Evolutionary conservation across 805 yeast genomes (phyloP), one percentile per base, ranked within the genome.

Genomic region (Wickerhamomyces tratensis): DNA sequence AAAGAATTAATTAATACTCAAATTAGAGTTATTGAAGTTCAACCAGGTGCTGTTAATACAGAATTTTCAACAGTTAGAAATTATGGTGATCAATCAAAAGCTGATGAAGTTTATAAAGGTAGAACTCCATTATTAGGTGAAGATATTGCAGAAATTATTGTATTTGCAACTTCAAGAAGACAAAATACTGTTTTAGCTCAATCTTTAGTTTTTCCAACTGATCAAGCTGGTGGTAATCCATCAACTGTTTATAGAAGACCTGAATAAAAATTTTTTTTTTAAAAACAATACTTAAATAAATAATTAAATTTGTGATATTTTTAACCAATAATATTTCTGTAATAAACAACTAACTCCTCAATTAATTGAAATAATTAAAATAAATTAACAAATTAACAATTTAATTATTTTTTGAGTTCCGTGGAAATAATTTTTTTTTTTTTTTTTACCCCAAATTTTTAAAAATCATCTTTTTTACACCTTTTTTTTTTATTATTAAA

Each of bases 131-230:
- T 79, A 45, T 62, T 60, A 33, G 81, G 82, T 4, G 74, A 67
- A 33, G 83, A 78, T 52, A 69, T 77, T 50, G 82, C 83, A 6
- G 84, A 79, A 47, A 52, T 76, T 46, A 75, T 77, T 51, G 76
- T 74, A 6, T 78, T 74, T 50, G 73, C 76, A 4, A 66, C 77
- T 30, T 67, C 82, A 2, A 73, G 83, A 65, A 72, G 67, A 51
- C 64, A 64, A 44, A 77, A 76, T 54, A 75, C 81, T 1, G 84
- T 77, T 5, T 61, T 78, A 54, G 83, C 84, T 4, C 95, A 88
- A 58, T 70, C 86, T 14, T 69, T 89, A 58, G 80, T 91, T 11
- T 86, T 88, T 67, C 86, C 96, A 14, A 74, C 79, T 38, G 81
- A 84, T 67, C 97, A 89, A 68, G 96, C 94, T 5, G 34, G 34